Evolutionary conservation across 78 protist species (phyloP).

Genomic region (Fonticula alba): DNA sequence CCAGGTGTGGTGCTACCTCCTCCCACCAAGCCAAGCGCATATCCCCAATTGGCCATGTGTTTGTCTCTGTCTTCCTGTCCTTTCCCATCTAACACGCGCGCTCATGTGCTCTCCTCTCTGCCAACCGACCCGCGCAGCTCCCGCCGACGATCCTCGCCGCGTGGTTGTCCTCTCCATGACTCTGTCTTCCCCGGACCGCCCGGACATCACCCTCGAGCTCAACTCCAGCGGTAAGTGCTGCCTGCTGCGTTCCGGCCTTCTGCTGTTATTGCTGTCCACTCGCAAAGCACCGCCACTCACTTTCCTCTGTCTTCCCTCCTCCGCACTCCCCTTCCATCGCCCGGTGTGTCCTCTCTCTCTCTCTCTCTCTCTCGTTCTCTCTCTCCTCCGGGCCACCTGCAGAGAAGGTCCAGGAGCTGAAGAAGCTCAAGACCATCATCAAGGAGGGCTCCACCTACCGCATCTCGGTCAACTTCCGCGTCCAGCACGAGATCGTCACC

Average conservation of each 20-base stretch:
- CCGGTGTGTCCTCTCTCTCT: background rate
- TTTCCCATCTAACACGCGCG: no score
- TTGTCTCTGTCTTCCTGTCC: no score
- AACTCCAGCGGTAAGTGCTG: no score
- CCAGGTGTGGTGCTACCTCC: no score
- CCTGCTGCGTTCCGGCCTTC: no score
- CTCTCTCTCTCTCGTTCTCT: background rate
- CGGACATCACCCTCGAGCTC: no score
- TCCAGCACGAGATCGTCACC: slow-evolving; percentile 55
- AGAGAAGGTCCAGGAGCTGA: slow-evolving; percentile 8
- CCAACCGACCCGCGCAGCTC: background rate
- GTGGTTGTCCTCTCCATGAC: background rate
- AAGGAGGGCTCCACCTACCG: slow-evolving; percentile 44
- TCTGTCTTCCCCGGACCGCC: background rate
- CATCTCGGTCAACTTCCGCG: slow-evolving; percentile 34
- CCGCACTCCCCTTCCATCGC: no score
- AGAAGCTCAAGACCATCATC: slow-evolving; percentile 28
- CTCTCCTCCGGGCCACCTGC: background rate
- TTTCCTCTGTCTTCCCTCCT: background rate
- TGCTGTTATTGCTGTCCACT: no score
- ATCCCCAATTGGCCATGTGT: no score
- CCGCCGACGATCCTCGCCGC: background rate
- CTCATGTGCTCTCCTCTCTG: no score
- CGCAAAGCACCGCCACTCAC: no score
- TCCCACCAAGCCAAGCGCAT: no score